These are phyloP conservation scores for Salvia sclarea DNA, from an alignment of 305 asterid genomes.

Conservation along the genomic window DNA sequence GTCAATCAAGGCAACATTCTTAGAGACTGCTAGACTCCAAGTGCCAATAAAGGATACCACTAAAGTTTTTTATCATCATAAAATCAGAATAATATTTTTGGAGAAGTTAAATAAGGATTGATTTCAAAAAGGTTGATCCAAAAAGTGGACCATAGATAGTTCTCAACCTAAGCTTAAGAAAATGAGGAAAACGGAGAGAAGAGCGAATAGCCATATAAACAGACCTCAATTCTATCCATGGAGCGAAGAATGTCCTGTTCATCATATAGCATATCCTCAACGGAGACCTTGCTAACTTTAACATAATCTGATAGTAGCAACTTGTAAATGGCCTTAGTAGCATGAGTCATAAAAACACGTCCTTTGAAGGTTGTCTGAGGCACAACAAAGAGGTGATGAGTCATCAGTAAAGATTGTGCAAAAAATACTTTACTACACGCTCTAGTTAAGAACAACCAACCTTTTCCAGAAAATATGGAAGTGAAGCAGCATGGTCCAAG, in stretches of 20 bases:
- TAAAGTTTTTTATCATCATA: background rate
- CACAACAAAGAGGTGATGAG: slow-evolving; percentile 29
- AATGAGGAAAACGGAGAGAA: slow-evolving; percentile 6
- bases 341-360: slow-evolving; percentile 96
- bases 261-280: slow-evolving; percentile 90
- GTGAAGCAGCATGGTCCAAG: slow-evolving; percentile 99
- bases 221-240: slow-evolving; percentile 92
- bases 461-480: slow-evolving; percentile 96
- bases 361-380: slow-evolving; percentile 87
- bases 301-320: slow-evolving; percentile 86
- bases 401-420: slow-evolving; percentile 10
- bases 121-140: slow-evolving; percentile 14
- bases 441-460: slow-evolving; percentile 43
- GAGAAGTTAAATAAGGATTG: background rate
- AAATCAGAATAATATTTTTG: background rate
- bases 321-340: slow-evolving; percentile 96
- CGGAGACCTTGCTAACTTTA: slow-evolving; percentile 98
- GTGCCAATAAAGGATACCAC: background rate
- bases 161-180: background rate
- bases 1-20: background rate
- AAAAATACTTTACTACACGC: slow-evolving; percentile 28
- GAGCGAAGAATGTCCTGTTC: slow-evolving; percentile 81
- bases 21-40: background rate
- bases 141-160: background rate
- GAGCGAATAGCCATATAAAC: slow-evolving; percentile 26